Evolutionary conservation across 2,329 filamentous ascomycete genomes (phyloP), one percentile per base, ranked within the genome.

Genomic region (Tothia fuscella): DNA sequence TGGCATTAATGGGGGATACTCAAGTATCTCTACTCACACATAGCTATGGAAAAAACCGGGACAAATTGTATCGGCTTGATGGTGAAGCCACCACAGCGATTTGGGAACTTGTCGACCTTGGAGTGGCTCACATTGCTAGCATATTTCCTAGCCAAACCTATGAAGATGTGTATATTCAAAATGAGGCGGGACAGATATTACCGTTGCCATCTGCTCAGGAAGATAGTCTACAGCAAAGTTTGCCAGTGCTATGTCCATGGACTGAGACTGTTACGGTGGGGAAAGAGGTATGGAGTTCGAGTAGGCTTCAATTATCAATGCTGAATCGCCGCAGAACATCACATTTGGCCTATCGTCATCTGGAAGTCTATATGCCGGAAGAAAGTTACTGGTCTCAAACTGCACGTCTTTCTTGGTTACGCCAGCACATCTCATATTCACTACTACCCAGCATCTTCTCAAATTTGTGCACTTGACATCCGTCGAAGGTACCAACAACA

Each of bases 321-420:
- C 35, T 10, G 19, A 36, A 37, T 20, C 5, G 19, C 13, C 14
- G 12, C 47, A 72, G 68, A 49, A 57, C 34, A 55, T 74, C 29
- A 56, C 69, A 7, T 68, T 79, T 46, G 82, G 85, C 2, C 64
- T 95, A 48, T 82, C 86, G 3, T 72, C 75, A 36, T 81, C 76
- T 42, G 91, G 91, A 0, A 71, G 80, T 41, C 66, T 98, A 1
- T 93, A 83, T 56, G 84, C 81, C 30, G 83, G 88, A 55, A 76
- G 79, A 3, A 75, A 72, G 13, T 66, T 82, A 4, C 65, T 95
- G 33, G 76, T 80, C 12, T 86, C 83, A 58, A 93, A 91, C 51
- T 94, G 87, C 60, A 96, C 89, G 0, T 98, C 91, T 0, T 96
- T 94, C 52, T 58, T 87, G 5, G 64, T 88, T 20, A 94, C 89